Base-by-base conservation (phyloP, 2,329 filamentous ascomycete species). In the Ophiostoma quercus region DNA sequence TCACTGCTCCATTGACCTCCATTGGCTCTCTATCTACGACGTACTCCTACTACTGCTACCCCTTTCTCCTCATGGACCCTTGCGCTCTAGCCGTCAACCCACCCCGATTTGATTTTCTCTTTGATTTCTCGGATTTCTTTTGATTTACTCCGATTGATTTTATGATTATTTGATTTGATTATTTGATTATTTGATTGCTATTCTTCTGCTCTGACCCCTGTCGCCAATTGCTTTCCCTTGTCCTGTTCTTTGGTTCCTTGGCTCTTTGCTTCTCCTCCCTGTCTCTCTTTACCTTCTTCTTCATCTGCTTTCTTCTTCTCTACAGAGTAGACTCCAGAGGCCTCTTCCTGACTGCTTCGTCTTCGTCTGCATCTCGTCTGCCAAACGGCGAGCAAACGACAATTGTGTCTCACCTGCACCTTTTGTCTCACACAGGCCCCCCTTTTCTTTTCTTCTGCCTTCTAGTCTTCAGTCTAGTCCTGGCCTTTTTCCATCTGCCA, bases 361-460 rank as follows among this genome's bases (percentile, higher is more conserved):
- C 39, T 14, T 25, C 3, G 6, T 43, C 34, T n/a, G 25, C n/a
- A 29, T 41, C 29, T 62, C 29, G 60, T 65, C 70, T 63, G 67
- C 41, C 67, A 60, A 69, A 69, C 68, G 66, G 57, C 66, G 57
- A 32, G 41, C 66, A 69, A 41, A 47, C 63, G 34, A 34, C 43
- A 47, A 22, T 43, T 29, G 63, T 71, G 67, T 71, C 70, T 69
- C 68, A 69, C 70, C 65, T 67, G 51, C 68, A 60, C 63, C 66
- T 41, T 22, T 63, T 67, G 70, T 70, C 54, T 68, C 68, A 67
- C 68, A 68, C 51, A 14, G 60, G 16, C 12, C 51, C 51, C 51
- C 67, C 29, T 67, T 34, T 68, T 32, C 66, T 57, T 67, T 51
- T 66, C 51, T 54, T n/a, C 39, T 65, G 32, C 67, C 14, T 47